These are phyloP conservation scores for Primulina huaijiensis DNA, from an alignment of 257 asterid genomes.

Conservation along the genomic window DNA sequence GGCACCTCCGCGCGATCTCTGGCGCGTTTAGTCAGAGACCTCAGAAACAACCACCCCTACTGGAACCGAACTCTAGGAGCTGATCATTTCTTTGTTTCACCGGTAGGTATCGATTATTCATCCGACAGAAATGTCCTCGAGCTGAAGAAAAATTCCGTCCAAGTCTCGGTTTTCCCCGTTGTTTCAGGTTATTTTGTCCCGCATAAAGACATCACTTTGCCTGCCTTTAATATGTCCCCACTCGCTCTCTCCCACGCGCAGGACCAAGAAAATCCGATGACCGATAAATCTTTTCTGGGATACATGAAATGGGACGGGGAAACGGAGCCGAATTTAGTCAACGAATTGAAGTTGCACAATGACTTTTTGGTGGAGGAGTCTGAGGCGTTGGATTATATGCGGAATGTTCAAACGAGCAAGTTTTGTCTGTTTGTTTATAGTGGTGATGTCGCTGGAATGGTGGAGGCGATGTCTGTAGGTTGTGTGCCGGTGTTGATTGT, in stretches of 20 bases:
- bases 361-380: slow-evolving; percentile 51
- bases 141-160: slow-evolving; percentile 81
- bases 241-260: slow-evolving; percentile 23
- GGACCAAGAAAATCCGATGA: slow-evolving; percentile 15
- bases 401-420: slow-evolving; percentile 39
- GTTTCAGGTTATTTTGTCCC: slow-evolving; percentile 66
- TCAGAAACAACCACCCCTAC: slow-evolving; percentile 49
- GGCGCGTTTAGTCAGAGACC: slow-evolving; percentile 54
- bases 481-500: slow-evolving; percentile 87
- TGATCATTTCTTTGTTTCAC: slow-evolving; percentile 72
- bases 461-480: slow-evolving; percentile 63
- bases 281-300: slow-evolving; percentile 37
- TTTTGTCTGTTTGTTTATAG: slow-evolving; percentile 60
- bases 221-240: slow-evolving; percentile 38
- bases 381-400: slow-evolving; percentile 27
- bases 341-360: slow-evolving; percentile 42
- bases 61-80: slow-evolving; percentile 98
- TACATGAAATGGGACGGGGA: slow-evolving; percentile 56
- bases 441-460: slow-evolving; percentile 47
- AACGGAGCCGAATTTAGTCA: slow-evolving; percentile 40
- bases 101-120: slow-evolving; percentile 65
- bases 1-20: slow-evolving; percentile 57
- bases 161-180: slow-evolving; percentile 70
- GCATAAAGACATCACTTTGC: slow-evolving; percentile 73
- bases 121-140: slow-evolving; percentile 75